Base-by-base conservation (phyloP, 257 asterid genomes). In the Solanum sitiens region DNA sequence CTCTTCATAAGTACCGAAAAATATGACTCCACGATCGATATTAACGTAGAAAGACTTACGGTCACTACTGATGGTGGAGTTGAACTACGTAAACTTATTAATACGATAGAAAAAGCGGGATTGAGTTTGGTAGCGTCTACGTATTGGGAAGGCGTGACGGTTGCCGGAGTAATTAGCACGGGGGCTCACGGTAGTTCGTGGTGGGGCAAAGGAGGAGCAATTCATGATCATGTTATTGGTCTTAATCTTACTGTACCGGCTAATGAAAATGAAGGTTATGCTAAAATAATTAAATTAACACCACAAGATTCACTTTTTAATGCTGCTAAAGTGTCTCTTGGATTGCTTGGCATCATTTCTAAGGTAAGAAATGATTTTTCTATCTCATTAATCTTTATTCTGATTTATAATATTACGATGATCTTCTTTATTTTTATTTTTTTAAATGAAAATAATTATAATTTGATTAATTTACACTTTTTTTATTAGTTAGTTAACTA, bases 121-220 rank as follows among this genome's bases (percentile, higher is more conserved):
- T 73, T 95, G 90, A 94, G 98, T 86, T 86, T 95, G 89, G 98
- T 86, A 94, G 97, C 97, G 2, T 88, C 98, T 44, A 94, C 98
- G 11, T 96, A 95, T 61, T 96, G 98, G 98, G 98, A 95, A 87
- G 98, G 99, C 11, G 98, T 94, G 2, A 95, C 95, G 71, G 95
- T 95, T 12, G 98, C 91, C 14, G 99, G 98, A 37, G 30, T 90
- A 65, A 92, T 94, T 27, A 93, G 96, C 90, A 95, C 98, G 21
- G 98, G 96, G 42, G 94, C 99, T 0, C 98, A 96, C 92, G 99
- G 99, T 21, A 96, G 98, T 92, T 95, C 99, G 83, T 96, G 98
- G 99, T 67, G 96, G 95, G 99, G 98, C 11, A 89, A 74, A 14
- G 99, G 99, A 18, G 98, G 98, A 21, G 94, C 99, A 6, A 90